Evolutionary conservation across 1,284 basidiomycete genomes (phyloP), one percentile per base, ranked within the genome.

Genomic region (Pulchroboletus neoregius): DNA sequence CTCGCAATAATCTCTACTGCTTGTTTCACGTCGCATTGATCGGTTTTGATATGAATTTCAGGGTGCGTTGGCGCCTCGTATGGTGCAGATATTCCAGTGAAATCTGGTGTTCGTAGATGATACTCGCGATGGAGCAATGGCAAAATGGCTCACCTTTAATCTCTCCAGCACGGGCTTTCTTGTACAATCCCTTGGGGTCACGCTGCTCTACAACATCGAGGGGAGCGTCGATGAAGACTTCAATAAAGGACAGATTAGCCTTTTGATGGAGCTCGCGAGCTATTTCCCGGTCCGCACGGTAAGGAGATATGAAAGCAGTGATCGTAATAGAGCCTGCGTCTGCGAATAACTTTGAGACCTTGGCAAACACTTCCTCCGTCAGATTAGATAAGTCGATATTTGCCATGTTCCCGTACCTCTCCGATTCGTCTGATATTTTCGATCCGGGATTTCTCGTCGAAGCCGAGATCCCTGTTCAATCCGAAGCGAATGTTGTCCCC

Each of bases 251-350:
- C 36, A 98, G 66, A 48, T 77, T 71, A 20, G 81, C 73, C 51
- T 80, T 75, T 39, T 80, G 74, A 70, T 99, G 95, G 33, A 99
- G 76, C 54, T 85, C 74, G 44, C 96, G 83, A 22, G 91, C 96
- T 49, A 89, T 68, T 15, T 83, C 77, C 39, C 95, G 84, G 73
- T 99, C 96, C 4, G 84, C 80, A 39, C 82, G 79, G 68, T 94
- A 98, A n/a, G 96, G 96, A 6, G 94, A 97, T 70, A 99, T 99
- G 74, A 99, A 99, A 23, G 95, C 94, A 7, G 96, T 96, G 63
- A 97, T 79, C 18, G 89, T 79, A 57, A 97, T 79, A 54, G 87
- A 87, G 33, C 82, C 84, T 3, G 94, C 84, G 57, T 94, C 89
- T 12, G 94, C 83, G 68, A 99, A 97, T 32, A 99, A 77, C 63